phyloP scores from a whole-genome alignment of 345 rosid species.

The Eucalyptus sp. region DNA sequence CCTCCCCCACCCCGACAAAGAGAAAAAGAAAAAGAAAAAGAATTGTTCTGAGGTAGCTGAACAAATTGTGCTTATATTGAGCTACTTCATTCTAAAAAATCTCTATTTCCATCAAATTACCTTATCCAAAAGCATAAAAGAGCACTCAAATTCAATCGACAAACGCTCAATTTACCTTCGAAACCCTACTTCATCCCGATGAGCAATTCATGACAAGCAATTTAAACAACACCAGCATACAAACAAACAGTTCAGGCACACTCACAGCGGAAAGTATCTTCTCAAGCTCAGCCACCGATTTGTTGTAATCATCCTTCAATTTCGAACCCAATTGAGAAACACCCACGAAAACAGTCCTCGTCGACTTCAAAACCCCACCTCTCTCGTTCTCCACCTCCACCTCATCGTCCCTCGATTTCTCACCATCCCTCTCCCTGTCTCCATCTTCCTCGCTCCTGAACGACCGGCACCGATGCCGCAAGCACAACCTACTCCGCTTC shows the following conservation, averaged over 20 bases:
- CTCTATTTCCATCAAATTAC: not conserved
- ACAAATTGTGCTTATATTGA: not conserved
- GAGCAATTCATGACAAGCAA: not conserved
- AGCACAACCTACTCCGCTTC: conserved; percentile 5
- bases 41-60: not conserved
- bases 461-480: conserved; percentile 26
- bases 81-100: not conserved
- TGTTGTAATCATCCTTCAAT: not conserved
- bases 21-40: accelerated
- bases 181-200: not conserved
- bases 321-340: not conserved
- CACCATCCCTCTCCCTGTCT: conserved; percentile 18
- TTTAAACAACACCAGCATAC: not conserved
- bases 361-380: conserved; percentile 28
- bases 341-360: not conserved
- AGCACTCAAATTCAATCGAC: not conserved
- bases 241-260: not conserved
- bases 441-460: conserved; percentile 38
- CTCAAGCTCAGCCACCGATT: conserved; percentile 1
- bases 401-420: conserved; percentile 18
- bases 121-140: not conserved
- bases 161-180: not conserved
- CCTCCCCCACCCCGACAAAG: not conserved
- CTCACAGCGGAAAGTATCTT: not conserved
- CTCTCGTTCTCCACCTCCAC: conserved; percentile 9